Evolutionary conservation across 345 rosid species (phyloP).

Genomic region (Lepidium didymum): DNA sequence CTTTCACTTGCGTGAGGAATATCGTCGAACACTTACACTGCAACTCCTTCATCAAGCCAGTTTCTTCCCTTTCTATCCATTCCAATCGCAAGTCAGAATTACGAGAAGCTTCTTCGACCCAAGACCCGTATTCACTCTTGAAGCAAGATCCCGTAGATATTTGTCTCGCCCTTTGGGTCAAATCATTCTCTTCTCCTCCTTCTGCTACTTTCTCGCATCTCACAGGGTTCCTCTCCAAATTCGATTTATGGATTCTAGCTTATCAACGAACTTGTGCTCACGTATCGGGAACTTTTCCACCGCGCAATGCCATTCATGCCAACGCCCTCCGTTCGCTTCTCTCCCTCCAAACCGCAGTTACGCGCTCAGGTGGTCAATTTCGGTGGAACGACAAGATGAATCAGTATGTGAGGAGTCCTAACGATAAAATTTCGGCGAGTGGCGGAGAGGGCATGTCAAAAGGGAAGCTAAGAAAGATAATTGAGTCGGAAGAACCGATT

Average conservation of each 20-base stretch:
- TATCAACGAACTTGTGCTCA: constrained; percentile 84
- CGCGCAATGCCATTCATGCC: constrained; percentile 66
- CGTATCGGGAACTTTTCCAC: constrained; percentile 80
- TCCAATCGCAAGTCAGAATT: constrained; percentile 7
- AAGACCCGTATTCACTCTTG: constrained; percentile 56
- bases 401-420: constrained; percentile 64
- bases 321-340: constrained; percentile 60
- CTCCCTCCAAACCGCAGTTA: constrained; percentile 61
- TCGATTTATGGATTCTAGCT: constrained; percentile 90
- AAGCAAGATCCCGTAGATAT: constrained; percentile 82
- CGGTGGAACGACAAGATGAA: constrained; percentile 67
- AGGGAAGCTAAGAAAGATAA: constrained; percentile 42
- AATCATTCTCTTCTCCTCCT: constrained; percentile 75
- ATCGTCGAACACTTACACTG: constrained; percentile 57
- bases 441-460: constrained; percentile 39
- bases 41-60: constrained; percentile 1
- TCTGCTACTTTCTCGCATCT: constrained; percentile 53
- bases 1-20: constrained; percentile 34
- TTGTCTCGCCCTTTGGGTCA: constrained; percentile 80
- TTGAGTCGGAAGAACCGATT: constrained; percentile 49
- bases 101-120: not conserved
- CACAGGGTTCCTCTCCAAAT: constrained; percentile 80
- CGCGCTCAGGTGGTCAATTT: constrained; percentile 43
- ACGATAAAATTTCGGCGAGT: constrained; percentile 34
- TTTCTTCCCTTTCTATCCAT: constrained; percentile 34